A percentile compares a stretch with the other conserved stretches of the same genome.
phyloP scores from a whole-genome alignment of 2,329 filamentous ascomycete genomes.

The Ophiocordyceps robertsii region DNA sequence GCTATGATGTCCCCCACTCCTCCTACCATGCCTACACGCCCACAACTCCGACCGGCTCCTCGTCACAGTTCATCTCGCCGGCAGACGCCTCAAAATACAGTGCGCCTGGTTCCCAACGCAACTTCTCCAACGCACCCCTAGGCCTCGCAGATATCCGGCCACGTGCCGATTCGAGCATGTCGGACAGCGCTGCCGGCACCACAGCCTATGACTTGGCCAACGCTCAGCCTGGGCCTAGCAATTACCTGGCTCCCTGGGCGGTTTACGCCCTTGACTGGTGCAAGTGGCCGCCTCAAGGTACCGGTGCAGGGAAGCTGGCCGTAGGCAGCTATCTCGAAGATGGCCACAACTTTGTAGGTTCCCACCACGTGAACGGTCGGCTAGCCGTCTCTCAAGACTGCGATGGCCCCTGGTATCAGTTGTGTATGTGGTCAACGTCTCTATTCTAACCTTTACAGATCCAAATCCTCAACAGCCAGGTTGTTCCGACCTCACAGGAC shows the following conservation, averaged over 20 bases:
- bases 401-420: neutral
- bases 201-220: constrained; percentile 53
- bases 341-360: constrained; percentile 84
- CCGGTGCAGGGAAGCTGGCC: constrained; percentile 81
- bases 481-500: constrained; percentile 55
- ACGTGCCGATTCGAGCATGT: constrained; percentile 67
- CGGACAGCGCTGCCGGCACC: constrained; percentile 53
- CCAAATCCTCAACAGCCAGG: constrained; percentile 87
- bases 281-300: constrained; percentile 79
- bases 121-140: constrained; percentile 70
- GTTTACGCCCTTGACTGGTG: constrained; percentile 98
- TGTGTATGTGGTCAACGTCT: neutral
- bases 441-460: constrained; percentile 43
- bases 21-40: constrained; percentile 44
- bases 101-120: constrained; percentile 44
- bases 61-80: constrained; percentile 53
- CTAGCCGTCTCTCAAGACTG: neutral
- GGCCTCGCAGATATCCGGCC: constrained; percentile 87
- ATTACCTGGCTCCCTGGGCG: constrained; percentile 87
- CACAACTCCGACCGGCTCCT: constrained; percentile 48
- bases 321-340: constrained; percentile 95
- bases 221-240: constrained; percentile 63
- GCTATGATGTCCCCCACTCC: constrained; percentile 34
- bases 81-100: constrained; percentile 39
- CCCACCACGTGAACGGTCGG: too few species aligned